These are phyloP conservation scores for Aspergillus asperescens DNA, from an alignment of 495 filamentous ascomycete genomes.

Conservation along the genomic window DNA sequence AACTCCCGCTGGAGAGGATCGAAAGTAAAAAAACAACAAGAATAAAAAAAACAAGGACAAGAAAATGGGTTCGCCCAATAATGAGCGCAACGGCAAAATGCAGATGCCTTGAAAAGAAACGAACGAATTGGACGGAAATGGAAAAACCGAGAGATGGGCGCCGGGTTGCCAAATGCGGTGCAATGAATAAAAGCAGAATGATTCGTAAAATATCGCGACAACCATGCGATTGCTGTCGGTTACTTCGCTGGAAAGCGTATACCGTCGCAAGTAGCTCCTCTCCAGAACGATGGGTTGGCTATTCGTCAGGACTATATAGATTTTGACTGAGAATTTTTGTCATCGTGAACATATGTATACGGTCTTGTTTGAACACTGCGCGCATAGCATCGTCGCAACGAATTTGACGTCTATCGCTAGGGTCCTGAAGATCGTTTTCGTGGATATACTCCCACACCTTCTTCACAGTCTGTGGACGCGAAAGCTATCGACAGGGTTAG, in stretches of 20 bases:
- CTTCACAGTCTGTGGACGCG: slow-evolving; percentile 92
- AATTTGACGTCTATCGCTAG: slow-evolving; percentile 84
- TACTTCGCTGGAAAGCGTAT: slow-evolving; percentile 1
- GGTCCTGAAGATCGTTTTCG: slow-evolving; percentile 80
- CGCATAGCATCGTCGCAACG: slow-evolving; percentile 85
- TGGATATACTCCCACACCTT: slow-evolving; percentile 93
- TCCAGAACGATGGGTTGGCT: slow-evolving; percentile 8
- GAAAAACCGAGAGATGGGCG: slow-evolving; percentile 10
- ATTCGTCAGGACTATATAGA: slow-evolving; percentile 61
- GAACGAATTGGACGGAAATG: neutral
- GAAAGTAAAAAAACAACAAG: slow-evolving; percentile 24
- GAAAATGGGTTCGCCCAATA: slow-evolving; percentile 4
- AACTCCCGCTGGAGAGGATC: slow-evolving; percentile 41
- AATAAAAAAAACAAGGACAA: slow-evolving; percentile 19
- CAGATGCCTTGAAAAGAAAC: neutral
- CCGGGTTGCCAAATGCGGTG: slow-evolving; percentile 25
- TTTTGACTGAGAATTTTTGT: slow-evolving; percentile 73
- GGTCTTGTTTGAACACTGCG: slow-evolving; percentile 82
- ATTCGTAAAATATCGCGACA: slow-evolving; percentile 16
- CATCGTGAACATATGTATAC: slow-evolving; percentile 98
- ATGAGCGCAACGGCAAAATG: neutral
- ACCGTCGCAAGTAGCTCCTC: neutral
- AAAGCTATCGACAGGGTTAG: slow-evolving; percentile 51
- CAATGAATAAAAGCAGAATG: slow-evolving; percentile 15
- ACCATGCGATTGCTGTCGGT: neutral